phyloP scores from a whole-genome alignment of 495 filamentous ascomycete species.

The Copromyces sp. region DNA sequence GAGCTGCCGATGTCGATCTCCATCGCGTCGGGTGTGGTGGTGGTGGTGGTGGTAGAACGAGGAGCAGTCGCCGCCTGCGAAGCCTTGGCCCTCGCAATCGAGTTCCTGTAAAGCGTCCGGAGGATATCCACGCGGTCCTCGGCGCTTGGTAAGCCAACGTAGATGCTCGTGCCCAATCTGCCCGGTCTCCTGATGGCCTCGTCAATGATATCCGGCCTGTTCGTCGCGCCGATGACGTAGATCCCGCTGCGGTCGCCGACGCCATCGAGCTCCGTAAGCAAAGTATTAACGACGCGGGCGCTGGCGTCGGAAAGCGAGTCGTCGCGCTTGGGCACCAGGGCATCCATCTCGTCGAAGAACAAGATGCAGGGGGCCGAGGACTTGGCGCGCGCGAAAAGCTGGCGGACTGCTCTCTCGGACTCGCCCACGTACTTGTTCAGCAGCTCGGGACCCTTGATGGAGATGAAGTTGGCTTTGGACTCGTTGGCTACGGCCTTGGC shows the following conservation, averaged over 20 bases:
- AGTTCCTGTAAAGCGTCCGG: constrained; percentile 60
- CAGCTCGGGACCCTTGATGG: constrained; percentile 89
- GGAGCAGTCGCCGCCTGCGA: constrained; percentile 23
- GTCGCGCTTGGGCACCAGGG: constrained; percentile 76
- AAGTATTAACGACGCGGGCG: constrained; percentile 85
- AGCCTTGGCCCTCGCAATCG: constrained; percentile 35
- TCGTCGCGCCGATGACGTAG: constrained; percentile 92
- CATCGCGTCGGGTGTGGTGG: not conserved
- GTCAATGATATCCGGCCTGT: constrained; percentile 93
- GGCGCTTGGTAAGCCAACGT: constrained; percentile 75
- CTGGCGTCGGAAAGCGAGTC: constrained; percentile 73
- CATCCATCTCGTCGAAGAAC: constrained; percentile 97
- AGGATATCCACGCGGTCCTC: constrained; percentile 81
- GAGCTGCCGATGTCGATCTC: constrained; percentile 1
- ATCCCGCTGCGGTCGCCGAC: constrained; percentile 72
- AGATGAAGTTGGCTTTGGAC: constrained; percentile 93
- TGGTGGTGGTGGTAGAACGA: not conserved
- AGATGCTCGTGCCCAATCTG: constrained; percentile 77
- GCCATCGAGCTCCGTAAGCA: constrained; percentile 94
- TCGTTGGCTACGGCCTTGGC: constrained; percentile 96
- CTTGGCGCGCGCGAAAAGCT: constrained; percentile 83
- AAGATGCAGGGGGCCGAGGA: constrained; percentile 85
- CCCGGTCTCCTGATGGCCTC: constrained; percentile 90
- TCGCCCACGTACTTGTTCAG: constrained; percentile 96
- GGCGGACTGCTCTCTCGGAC: constrained; percentile 82